phyloP scores from a whole-genome alignment of 2,329 filamentous ascomycete genomes.

The Dendrostoma leiphaemia region DNA sequence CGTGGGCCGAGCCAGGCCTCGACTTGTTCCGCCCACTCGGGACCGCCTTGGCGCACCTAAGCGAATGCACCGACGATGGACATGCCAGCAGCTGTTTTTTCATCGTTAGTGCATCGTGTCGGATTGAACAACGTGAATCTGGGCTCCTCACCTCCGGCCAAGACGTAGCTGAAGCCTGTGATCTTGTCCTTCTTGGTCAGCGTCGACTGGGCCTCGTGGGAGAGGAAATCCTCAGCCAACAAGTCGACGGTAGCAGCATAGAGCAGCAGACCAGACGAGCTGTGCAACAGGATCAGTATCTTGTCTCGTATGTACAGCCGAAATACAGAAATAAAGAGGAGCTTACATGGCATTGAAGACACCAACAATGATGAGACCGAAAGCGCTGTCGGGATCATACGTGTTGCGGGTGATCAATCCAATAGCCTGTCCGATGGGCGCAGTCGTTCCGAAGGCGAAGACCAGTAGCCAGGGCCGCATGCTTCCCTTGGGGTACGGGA shows the following conservation, averaged over 20 bases:
- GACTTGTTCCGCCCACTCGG: too few relatives aligned
- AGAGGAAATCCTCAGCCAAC: conserved; percentile 64
- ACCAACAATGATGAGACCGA: conserved; percentile 63
- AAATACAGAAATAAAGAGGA: conserved; percentile 4
- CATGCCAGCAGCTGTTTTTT: conserved; percentile 44
- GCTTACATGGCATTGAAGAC: conserved; percentile 64
- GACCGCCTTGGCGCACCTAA: conserved; percentile 24
- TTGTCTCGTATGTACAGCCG: background rate
- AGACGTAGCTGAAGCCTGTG: conserved; percentile 48
- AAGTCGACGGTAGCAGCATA: conserved; percentile 64
- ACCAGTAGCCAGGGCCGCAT: conserved; percentile 60
- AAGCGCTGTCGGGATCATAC: conserved; percentile 62
- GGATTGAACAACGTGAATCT: too few relatives aligned
- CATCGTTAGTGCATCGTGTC: too few relatives aligned
- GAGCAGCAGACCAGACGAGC: conserved; percentile 58
- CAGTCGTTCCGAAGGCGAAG: conserved; percentile 61
- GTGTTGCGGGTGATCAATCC: conserved; percentile 54
- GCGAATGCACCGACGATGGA: conserved; percentile 46
- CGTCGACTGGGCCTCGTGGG: conserved; percentile 49
- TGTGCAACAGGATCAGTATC: conserved; percentile 22
- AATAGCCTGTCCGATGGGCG: conserved; percentile 64
- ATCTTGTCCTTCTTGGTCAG: conserved; percentile 54
- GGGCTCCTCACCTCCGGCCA: conserved; percentile 54
- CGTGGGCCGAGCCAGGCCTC: too few relatives aligned
- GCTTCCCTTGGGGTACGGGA: conserved; percentile 57